Conservation (phyloP, 805 yeast species). For the Ogataea sp. region DNA sequence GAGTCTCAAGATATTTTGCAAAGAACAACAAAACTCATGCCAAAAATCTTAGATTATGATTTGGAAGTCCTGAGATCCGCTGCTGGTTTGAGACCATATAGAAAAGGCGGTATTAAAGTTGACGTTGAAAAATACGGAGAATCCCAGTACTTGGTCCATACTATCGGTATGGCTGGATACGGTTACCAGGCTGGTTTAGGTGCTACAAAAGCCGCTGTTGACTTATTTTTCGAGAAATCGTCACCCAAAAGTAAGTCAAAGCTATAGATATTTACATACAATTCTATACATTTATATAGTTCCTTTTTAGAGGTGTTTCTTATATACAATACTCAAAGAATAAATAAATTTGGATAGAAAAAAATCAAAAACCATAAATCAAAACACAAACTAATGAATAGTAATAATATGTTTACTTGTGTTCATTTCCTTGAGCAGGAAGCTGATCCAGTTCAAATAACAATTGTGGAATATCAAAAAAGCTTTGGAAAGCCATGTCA, state of each 20-base stretch:
- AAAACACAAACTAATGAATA: too few relatives aligned
- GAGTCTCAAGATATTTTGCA: conserved; percentile 55
- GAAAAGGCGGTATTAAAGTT: conserved; percentile 69
- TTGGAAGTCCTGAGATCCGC: conserved; percentile 54
- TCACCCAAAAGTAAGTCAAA: neutral
- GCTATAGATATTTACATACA: too few relatives aligned
- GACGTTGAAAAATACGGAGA: conserved; percentile 39
- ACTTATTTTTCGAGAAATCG: conserved; percentile 10
- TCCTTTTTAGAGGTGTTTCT: too few relatives aligned
- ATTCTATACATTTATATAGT: too few relatives aligned
- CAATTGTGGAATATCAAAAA: conserved; percentile 24
- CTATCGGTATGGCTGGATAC: conserved; percentile 64
- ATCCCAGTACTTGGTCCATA: conserved; percentile 48
- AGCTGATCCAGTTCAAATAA: conserved; percentile 14
- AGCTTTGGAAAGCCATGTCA: conserved; percentile 16
- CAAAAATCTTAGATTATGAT: conserved; percentile 35
- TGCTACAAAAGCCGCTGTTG: conserved; percentile 44
- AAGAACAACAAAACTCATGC: conserved; percentile 46
- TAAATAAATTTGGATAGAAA: too few relatives aligned
- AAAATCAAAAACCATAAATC: too few relatives aligned
- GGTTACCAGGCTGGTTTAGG: conserved; percentile 64
- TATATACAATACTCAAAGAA: too few relatives aligned
- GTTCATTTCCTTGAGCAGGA: neutral
- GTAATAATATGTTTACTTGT: neutral
- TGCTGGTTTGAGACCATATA: conserved; percentile 70